Conservation (phyloP, 2,329 filamentous ascomycete species). For the Plenodomus tracheiphilus region DNA sequence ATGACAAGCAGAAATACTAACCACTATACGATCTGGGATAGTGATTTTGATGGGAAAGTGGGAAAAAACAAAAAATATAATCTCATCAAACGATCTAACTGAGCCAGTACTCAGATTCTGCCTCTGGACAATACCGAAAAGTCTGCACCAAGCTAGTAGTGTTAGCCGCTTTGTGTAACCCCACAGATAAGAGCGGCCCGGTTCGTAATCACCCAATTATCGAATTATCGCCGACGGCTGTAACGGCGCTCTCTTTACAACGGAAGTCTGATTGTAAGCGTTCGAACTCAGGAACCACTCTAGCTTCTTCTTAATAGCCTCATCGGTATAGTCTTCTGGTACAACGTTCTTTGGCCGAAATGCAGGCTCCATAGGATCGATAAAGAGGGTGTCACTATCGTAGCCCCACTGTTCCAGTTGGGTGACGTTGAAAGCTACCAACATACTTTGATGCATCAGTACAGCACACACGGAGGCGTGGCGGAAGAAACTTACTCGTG, state of each 20-base stretch:
- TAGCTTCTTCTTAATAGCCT: constrained; percentile 33
- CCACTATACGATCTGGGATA: constrained; percentile 9
- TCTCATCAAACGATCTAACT: background rate
- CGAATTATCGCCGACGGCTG: background rate
- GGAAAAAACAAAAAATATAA: background rate
- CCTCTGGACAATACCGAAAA: too few relatives aligned
- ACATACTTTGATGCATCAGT: constrained; percentile 36
- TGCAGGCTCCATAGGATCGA: constrained; percentile 34
- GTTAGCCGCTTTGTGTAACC: too few relatives aligned
- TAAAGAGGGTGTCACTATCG: constrained; percentile 34
- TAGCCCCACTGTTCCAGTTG: constrained; percentile 41
- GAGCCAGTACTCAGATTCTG: too few relatives aligned
- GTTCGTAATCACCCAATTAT: too few relatives aligned
- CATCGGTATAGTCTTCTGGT: constrained; percentile 26
- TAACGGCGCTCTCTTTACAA: background rate
- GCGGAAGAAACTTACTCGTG: constrained; percentile 32
- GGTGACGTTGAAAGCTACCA: constrained; percentile 50
- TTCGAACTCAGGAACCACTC: constrained; percentile 35
- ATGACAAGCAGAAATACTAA: constrained; percentile 8
- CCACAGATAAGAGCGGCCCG: too few relatives aligned
- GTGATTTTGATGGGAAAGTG: background rate
- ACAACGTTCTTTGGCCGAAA: constrained; percentile 32
- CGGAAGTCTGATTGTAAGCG: constrained; percentile 29
- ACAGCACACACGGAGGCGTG: background rate
- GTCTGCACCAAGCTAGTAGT: too few relatives aligned